Evolutionary conservation across 352 stramenopile species (phyloP).

Genomic region (Discostella stelligera): DNA sequence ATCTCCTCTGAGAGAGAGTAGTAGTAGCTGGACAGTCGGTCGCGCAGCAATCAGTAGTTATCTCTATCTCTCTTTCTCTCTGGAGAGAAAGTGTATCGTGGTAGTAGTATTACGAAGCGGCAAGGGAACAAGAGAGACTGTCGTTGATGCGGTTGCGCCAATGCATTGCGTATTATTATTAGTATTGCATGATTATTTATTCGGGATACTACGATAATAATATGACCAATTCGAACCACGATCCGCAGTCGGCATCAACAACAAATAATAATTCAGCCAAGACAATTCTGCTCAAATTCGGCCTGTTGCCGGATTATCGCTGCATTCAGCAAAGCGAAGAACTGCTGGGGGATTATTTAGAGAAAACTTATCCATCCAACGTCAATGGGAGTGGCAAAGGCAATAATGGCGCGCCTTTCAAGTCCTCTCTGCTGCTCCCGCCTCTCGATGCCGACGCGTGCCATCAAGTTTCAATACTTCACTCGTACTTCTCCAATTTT

Average conservation of each 20-base stretch:
- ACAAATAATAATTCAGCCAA: not conserved
- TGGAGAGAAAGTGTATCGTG: too few species aligned
- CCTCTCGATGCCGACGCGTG: not conserved
- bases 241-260: not conserved
- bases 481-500: constrained; percentile 66
- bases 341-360: constrained; percentile 3
- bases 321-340: constrained; percentile 10
- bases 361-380: not conserved
- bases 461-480: constrained; percentile 44
- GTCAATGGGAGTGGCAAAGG: not conserved
- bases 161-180: too few species aligned
- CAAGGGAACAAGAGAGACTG: too few species aligned
- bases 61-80: too few species aligned
- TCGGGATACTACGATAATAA: too few species aligned
- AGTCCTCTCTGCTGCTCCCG: not conserved
- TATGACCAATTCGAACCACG: too few species aligned
- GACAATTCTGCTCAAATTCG: constrained; percentile 9
- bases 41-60: too few species aligned
- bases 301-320: constrained; percentile 14
- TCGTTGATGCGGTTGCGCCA: too few species aligned
- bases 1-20: too few species aligned
- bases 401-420: not conserved
- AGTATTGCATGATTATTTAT: too few species aligned
- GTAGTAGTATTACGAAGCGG: too few species aligned
- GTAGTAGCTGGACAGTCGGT: too few species aligned